A percentile compares a stretch with the other conserved stretches of the same genome.
phyloP scores from a whole-genome alignment of 768 basidiomycete genomes.

The Rhodotorula paludigena region DNA sequence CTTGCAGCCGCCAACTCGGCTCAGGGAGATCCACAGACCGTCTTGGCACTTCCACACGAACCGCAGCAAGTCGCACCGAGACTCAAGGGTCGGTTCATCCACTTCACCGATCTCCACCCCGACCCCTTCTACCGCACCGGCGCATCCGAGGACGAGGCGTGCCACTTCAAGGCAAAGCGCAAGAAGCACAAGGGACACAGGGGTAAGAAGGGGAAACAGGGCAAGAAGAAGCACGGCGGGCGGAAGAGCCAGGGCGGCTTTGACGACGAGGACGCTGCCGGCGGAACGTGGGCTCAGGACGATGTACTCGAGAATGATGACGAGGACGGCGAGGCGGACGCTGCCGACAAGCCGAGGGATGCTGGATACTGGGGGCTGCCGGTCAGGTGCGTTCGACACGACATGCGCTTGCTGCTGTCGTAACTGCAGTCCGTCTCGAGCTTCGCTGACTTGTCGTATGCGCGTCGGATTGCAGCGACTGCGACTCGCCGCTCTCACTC shows the following conservation, averaged over 20 bases:
- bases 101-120: constrained; percentile 80
- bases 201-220: background rate
- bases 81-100: constrained; percentile 68
- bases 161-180: constrained; percentile 51
- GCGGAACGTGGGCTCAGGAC: too few relatives aligned
- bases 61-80: background rate
- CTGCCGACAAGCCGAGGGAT: constrained; percentile 31
- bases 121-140: constrained; percentile 61
- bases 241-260: background rate
- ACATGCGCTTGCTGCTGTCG: background rate
- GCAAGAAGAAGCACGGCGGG: background rate
- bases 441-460: background rate
- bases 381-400: constrained; percentile 55
- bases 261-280: constrained; percentile 43
- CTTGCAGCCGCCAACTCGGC: too few relatives aligned
- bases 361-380: constrained; percentile 66
- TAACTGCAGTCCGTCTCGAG: background rate
- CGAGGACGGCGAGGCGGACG: background rate
- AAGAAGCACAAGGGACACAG: constrained; percentile 10
- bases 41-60: too few relatives aligned
- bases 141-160: constrained; percentile 59
- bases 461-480: constrained; percentile 57
- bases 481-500: constrained; percentile 75
- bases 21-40: too few relatives aligned
- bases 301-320: background rate